Evolutionary conservation across 1,284 basidiomycete species (phyloP).

Genomic region (Puccinia triticina): DNA sequence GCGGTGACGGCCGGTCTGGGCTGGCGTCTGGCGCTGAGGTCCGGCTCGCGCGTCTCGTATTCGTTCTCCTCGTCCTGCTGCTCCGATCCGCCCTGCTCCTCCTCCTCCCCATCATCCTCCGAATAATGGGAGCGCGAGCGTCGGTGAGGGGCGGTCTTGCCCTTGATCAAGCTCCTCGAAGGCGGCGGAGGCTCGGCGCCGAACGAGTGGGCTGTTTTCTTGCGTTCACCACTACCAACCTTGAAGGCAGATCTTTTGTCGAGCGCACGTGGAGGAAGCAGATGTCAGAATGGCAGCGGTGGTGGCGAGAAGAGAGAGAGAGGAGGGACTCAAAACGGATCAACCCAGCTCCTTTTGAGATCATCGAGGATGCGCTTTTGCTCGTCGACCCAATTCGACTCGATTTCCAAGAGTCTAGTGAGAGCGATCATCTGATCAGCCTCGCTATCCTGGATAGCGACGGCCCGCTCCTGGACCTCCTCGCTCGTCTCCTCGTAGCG

Average conservation of each 20-base stretch:
- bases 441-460: conserved; percentile 55
- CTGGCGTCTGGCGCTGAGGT: conserved; percentile 9
- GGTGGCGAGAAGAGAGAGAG: neutral
- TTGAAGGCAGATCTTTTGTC: conserved; percentile 37
- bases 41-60: conserved; percentile 19
- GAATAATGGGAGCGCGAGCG: conserved; percentile 23
- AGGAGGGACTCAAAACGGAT: conserved; percentile 37
- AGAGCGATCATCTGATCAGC: conserved; percentile 55
- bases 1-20: conserved; percentile 25
- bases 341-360: conserved; percentile 52
- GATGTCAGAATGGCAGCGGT: neutral
- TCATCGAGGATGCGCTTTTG: conserved; percentile 55
- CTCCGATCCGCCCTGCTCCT: conserved; percentile 3
- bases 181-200: conserved; percentile 30
- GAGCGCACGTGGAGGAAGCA: neutral
- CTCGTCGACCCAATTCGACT: conserved; percentile 55
- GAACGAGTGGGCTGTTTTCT: conserved; percentile 47
- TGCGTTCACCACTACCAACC: conserved; percentile 7
- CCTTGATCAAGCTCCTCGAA: conserved; percentile 42
- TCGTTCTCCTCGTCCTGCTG: conserved; percentile 17
- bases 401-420: conserved; percentile 55
- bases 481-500: conserved; percentile 56
- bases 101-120: conserved; percentile 32
- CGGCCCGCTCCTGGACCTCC: conserved; percentile 55
- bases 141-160: neutral